Conservation (phyloP, 805 yeast genomes). For the Saturnispora zaruensis region DNA sequence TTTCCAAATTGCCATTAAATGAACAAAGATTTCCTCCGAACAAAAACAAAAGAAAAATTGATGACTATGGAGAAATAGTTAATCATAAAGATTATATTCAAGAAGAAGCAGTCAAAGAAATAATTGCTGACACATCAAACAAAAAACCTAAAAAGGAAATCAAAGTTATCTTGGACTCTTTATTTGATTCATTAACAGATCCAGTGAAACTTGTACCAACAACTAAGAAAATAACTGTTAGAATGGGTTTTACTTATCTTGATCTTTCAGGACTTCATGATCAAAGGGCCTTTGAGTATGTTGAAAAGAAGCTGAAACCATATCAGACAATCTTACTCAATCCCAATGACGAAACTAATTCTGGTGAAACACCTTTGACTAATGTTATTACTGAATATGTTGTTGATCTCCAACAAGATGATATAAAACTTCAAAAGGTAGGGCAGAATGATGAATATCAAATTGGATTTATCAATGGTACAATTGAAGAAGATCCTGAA, state of each 20-base stretch:
- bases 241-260: slow-evolving; percentile 6
- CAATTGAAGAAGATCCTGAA: background rate
- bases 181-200: slow-evolving; percentile 6
- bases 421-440: slow-evolving; percentile 3
- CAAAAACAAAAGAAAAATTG: slow-evolving; percentile 50
- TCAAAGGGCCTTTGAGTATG: slow-evolving; percentile 9
- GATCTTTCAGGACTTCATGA: slow-evolving; percentile 9
- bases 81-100: slow-evolving; percentile 50
- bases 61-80: slow-evolving; percentile 82
- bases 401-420: slow-evolving; percentile 3
- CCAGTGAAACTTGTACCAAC: slow-evolving; percentile 5
- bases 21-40: slow-evolving; percentile 72
- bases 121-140: background rate
- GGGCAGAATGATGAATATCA: slow-evolving; percentile 4
- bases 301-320: slow-evolving; percentile 6
- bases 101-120: slow-evolving; percentile 15
- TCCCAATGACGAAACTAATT: background rate
- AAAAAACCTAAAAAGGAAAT: background rate
- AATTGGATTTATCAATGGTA: slow-evolving; percentile 8
- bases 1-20: slow-evolving; percentile 40
- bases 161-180: background rate
- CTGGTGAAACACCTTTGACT: background rate
- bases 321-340: slow-evolving; percentile 4
- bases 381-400: slow-evolving; percentile 6
- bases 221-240: slow-evolving; percentile 4